Evolutionary conservation across 345 rosid genomes (phyloP), one percentile per base, ranked within the genome.

Genomic region (Erucastrum elatum): DNA sequence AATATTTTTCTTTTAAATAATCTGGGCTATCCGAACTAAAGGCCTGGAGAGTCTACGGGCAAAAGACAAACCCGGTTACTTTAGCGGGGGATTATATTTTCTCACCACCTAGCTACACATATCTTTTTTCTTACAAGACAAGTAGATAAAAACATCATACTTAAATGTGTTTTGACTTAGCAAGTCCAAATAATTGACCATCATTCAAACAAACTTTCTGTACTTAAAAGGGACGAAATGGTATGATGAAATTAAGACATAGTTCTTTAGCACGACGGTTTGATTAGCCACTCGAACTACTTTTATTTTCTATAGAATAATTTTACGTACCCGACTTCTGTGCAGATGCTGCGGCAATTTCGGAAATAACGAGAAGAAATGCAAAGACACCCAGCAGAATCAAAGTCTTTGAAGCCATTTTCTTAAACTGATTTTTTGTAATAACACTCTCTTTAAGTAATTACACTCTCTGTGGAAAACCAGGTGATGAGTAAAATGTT

Each of bases 381-480:
- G 69, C 70, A 17, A 74, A 49, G 63, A 74, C 34, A 63, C 70
- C 76, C 3, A 74, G 53, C 8, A 74, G 49, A 74, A 74, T 1
- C 35, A 74, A 74, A 63, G 49, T 5, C 53, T 75, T 75, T 37
- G 78, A 65, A 76, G 35, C 62, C 74, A 76, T 76, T 68, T 68
- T 62, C 6, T 35, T 44, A 2, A 2, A 56, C 31, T 31, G 6
- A 25, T 55, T 25, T 0, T 13, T 4, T 16, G 58, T 66, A 2
- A 33, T 63, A 63, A 63, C 44, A 63, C 67, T 63, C 6, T 33
- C 39, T 31, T 31, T 21, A 21, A 21, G 58, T 66, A 2, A 33
- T 63, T 31, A 63, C 44, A 63, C 67, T 63, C 6, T 33, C 39
- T 63, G 37, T 31, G 2, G 39, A 6, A 13, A 31, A 31, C 30